These are phyloP conservation scores for Xylariales sp. DNA, from an alignment of 2,329 filamentous ascomycete species.

Conservation along the genomic window DNA sequence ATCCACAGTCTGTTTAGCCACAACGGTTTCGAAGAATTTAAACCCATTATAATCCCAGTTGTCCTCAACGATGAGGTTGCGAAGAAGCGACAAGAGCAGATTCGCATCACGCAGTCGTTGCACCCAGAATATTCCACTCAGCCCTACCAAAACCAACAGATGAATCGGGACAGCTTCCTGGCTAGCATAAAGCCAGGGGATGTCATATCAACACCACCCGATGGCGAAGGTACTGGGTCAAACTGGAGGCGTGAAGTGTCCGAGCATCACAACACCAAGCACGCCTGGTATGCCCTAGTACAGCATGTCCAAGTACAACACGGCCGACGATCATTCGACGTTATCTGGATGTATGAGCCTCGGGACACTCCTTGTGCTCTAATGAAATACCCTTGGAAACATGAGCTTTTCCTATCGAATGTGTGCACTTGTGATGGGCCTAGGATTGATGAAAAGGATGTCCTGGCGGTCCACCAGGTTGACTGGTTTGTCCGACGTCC, in stretches of 20 bases:
- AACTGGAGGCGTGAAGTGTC: constrained; percentile 51
- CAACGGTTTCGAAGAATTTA: constrained; percentile 57
- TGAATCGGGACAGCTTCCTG: constrained; percentile 16
- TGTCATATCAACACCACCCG: constrained; percentile 43
- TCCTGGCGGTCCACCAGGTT: constrained; percentile 54
- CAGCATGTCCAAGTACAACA: constrained; percentile 43
- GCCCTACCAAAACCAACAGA: no score
- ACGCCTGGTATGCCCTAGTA: constrained; percentile 69
- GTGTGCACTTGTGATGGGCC: constrained; percentile 63
- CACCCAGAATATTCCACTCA: no score
- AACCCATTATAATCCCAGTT: constrained; percentile 39
- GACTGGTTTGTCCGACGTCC: constrained; percentile 48
- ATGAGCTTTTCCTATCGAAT: constrained; percentile 74
- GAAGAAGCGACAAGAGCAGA: neutral
- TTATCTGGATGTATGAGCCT: constrained; percentile 72
- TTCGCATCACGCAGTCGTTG: neutral
- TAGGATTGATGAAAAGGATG: constrained; percentile 48
- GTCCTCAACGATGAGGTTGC: constrained; percentile 8
- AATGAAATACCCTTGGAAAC: constrained; percentile 63
- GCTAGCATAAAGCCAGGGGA: constrained; percentile 37
- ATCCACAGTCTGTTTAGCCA: constrained; percentile 60
- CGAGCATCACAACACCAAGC: constrained; percentile 35
- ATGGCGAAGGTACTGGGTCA: constrained; percentile 41
- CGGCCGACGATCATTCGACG: constrained; percentile 44
- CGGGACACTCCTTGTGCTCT: constrained; percentile 65